Base-by-base conservation (phyloP, 108 stramenopile species). In the Licmophora abbreviata region DNA sequence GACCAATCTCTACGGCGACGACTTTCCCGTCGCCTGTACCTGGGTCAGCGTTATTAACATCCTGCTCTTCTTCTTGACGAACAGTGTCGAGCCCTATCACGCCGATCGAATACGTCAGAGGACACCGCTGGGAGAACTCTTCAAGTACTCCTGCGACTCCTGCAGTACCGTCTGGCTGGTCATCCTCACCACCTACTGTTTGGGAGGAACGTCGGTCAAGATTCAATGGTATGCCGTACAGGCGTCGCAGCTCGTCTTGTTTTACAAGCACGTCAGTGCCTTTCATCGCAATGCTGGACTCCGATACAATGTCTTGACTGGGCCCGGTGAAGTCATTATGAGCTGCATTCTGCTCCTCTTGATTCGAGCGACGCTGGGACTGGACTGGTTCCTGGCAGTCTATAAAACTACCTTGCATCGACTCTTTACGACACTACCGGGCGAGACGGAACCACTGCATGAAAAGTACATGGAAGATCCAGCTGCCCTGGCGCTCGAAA, bases 201-300 rank as follows among this genome's bases (percentile, higher is more conserved):
- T 88, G 63, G 84, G 81, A 7, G 81, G 75, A 22, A 30, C 40
- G 17, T 54, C 59, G 27, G 69, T 69, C 42, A 68, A 68, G 21
- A 81, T 78, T 6, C 80, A 84, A 52, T 93, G 92, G 92, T 85
- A 93, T 65, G 82, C 85, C 25, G 92, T 93, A 10, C 92, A 93
- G 48, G 71, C 70, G 7, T 52, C 71, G 29, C 87, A 87, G 58
- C 63, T 89, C 40, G 74, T 93, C 5, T 49, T 93, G 53, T 87
- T 85, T 51, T 75, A 74, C 29, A 93, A 93, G 54, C 92, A 93
- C 56, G 63, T 93, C 42, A 68, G 65, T 31, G 92, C 88, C 7
- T 89, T 93, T 69, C 68, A 83, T 60, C 67, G 86, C 20, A 76
- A 93, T 61, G 85, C 83, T 17, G 85, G 85, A 33, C 59, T 93